These are phyloP conservation scores for Solanum tacnaense DNA, from an alignment of 257 asterid species.

Conservation along the genomic window DNA sequence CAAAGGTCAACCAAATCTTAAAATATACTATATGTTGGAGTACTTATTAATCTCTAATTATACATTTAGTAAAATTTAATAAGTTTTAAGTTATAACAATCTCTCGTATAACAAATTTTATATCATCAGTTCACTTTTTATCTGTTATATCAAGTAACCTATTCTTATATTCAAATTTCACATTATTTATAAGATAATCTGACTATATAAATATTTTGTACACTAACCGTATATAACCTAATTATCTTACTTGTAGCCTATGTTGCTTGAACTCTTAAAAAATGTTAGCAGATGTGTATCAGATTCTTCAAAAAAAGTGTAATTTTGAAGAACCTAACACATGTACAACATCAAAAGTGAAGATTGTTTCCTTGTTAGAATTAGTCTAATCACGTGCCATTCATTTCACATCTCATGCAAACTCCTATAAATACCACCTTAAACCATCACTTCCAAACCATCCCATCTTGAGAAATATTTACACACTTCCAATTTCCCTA, in stretches of 20 bases:
- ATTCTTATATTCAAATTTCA: neutral
- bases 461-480: neutral
- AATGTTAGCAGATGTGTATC: no score
- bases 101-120: neutral
- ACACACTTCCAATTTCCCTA: neutral
- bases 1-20: neutral
- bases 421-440: conserved; percentile 31
- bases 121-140: neutral
- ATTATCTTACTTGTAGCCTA: neutral
- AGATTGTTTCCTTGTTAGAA: neutral
- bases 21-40: neutral
- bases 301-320: neutral
- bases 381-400: conserved; percentile 36
- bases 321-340: neutral
- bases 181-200: neutral
- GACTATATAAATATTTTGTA: no score
- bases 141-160: neutral
- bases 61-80: neutral
- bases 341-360: neutral
- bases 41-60: neutral
- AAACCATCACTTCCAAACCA: neutral
- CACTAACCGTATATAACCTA: neutral
- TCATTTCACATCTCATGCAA: conserved; percentile 29
- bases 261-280: neutral
- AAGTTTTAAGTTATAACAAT: neutral